Base-by-base conservation (phyloP, 2,329 filamentous ascomycete genomes). In the Helicocarpus griseus region DNA sequence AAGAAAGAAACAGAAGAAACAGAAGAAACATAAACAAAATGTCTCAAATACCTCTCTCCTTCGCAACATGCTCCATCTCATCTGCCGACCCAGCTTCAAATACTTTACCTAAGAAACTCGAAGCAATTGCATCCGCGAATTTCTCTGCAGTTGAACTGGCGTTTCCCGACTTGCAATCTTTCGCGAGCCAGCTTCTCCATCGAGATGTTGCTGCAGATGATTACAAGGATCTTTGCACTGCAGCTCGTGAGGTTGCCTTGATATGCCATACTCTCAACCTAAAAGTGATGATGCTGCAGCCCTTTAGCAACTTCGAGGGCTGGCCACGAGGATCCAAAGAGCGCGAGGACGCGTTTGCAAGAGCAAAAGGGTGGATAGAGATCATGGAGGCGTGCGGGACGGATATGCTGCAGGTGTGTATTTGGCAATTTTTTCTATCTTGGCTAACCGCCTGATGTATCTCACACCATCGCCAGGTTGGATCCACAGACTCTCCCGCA, bases 291-390 rank as follows among this genome's bases (percentile, higher is more conserved):
- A 84, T 89, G 72, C 67, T 89, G 5, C 86, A 90, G 60, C 85
- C 86, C 0, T 89, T 90, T 59, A 71, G 81, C 14, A 86, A 89
- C 59, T 89, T 88, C 53, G 86, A 90, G 59, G 86, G 86, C 1
- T 90, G 86, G 85, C 69, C 75, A 0, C 71, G 73, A 38, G 80
- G 73, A 0, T 80, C 77, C 1, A 59, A 69, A 0, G 77, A 85
- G 63, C 71, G 83, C 3, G 67, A 78, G 4, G 78, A 85, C 48
- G 84, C 82, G 0, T 86, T 86, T 56, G 67, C 70, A 0, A 74
- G 82, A 22, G 85, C 82, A 0, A 68, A 65, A 5, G 83, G 83
- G 0, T 90, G 85, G 86, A 78, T 86, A 46, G 68, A 75, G 7
- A 79, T 90, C 54, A 89, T 89, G 85, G 71, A 81, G 31, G 81